Conservation (phyloP, 768 basidiomycete genomes). For the Cystobasidium ongulense region DNA sequence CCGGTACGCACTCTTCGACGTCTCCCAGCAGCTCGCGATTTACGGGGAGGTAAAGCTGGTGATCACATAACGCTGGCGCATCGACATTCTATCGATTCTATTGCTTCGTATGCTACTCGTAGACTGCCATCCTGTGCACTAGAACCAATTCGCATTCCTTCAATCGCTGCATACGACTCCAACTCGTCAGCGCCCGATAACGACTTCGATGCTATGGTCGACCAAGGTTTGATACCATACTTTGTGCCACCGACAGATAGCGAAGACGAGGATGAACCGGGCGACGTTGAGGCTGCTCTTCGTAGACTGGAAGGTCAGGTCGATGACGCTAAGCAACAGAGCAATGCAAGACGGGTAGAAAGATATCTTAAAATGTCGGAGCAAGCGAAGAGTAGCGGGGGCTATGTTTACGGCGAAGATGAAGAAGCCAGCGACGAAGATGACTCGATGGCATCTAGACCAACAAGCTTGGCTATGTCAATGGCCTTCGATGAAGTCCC, state of each 20-base stretch:
- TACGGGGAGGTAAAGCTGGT: constrained; percentile 25
- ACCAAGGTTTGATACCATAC: constrained; percentile 52
- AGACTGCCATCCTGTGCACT: constrained; percentile 1
- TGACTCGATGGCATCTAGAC: neutral
- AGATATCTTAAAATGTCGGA: constrained; percentile 38
- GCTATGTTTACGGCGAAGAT: constrained; percentile 9
- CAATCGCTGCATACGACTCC: constrained; percentile 5
- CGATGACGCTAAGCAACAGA: constrained; percentile 56
- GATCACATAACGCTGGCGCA: neutral
- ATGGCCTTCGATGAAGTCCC: neutral
- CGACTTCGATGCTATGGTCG: neutral
- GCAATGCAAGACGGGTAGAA: constrained; percentile 38
- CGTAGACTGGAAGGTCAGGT: constrained; percentile 75
- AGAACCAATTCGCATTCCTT: neutral
- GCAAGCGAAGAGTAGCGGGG: constrained; percentile 4
- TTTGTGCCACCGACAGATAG: constrained; percentile 49
- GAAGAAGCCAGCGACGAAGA: neutral
- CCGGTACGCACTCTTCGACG: constrained; percentile 40
- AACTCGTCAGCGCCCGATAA: constrained; percentile 27
- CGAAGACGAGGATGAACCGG: constrained; percentile 57
- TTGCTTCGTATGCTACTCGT: constrained; percentile 26
- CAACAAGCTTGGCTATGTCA: neutral
- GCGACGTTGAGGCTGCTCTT: constrained; percentile 75
- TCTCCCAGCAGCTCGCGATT: constrained; percentile 35
- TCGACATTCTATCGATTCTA: constrained; percentile 22